phyloP scores from a whole-genome alignment of 352 stramenopile genomes.

The Phytophthora sp. region DNA sequence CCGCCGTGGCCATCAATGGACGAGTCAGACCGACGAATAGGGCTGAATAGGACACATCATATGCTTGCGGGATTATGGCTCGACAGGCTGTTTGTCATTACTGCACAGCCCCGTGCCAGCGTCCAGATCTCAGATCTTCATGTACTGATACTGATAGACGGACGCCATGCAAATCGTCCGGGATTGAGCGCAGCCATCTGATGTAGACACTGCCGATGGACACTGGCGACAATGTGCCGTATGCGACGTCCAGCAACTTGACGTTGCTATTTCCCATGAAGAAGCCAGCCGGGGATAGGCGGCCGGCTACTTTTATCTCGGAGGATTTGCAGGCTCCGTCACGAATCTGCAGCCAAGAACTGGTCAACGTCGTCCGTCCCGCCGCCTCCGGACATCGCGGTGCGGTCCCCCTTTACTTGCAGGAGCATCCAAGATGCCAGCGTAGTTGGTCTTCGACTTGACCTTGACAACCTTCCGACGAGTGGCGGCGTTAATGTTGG shows the following conservation, averaged over 20 bases:
- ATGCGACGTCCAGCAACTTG: conserved; percentile 39
- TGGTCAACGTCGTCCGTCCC: not conserved
- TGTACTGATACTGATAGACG: conserved; percentile 15
- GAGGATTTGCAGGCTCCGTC: conserved; percentile 26
- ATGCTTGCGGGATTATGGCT: conserved; percentile 44
- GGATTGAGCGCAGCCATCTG: conserved; percentile 24
- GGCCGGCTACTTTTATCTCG: conserved; percentile 35
- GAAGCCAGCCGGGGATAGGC: conserved; percentile 38
- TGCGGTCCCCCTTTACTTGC: not conserved
- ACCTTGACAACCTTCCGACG: conserved; percentile 6
- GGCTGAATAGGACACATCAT: conserved; percentile 39
- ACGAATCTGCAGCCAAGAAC: conserved; percentile 29
- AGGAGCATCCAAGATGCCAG: not conserved
- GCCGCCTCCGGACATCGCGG: conserved; percentile 35
- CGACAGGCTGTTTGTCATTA: conserved; percentile 42
- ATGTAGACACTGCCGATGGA: conserved; percentile 24
- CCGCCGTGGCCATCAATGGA: conserved; percentile 34
- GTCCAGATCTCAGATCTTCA: conserved; percentile 8
- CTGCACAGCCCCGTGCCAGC: conserved; percentile 21
- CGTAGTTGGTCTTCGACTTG: conserved; percentile 12
- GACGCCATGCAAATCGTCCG: conserved; percentile 21
- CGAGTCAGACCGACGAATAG: conserved; percentile 36
- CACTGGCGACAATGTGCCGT: conserved; percentile 19
- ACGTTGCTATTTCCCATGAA: conserved; percentile 32
- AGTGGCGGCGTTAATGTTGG: not conserved